Conservation (phyloP, 768 basidiomycete species). For the Dioszegia crocea region DNA sequence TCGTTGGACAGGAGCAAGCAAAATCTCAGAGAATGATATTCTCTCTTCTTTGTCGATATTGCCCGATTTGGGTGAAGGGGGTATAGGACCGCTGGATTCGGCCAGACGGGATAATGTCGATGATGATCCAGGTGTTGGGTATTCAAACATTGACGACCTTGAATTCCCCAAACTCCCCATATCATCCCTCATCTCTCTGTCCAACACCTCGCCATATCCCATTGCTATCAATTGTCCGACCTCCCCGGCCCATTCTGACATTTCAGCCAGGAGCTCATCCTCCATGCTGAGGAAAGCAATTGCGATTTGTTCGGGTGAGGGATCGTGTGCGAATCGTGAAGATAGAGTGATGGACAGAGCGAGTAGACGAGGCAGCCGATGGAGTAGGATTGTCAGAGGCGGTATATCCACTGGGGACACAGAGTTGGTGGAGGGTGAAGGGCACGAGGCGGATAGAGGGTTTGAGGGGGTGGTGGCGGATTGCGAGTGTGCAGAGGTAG, state of each 20-base stretch:
- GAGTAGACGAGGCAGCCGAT: slow-evolving; percentile 24
- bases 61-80: neutral
- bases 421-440: neutral
- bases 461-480: no score
- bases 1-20: slow-evolving; percentile 35
- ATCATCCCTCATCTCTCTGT: slow-evolving; percentile 1
- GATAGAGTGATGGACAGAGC: slow-evolving; percentile 29
- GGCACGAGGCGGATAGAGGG: neutral
- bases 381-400: slow-evolving; percentile 4
- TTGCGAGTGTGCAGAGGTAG: no score
- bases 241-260: slow-evolving; percentile 27
- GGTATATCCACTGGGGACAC: neutral
- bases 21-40: slow-evolving; percentile 13
- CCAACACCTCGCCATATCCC: slow-evolving; percentile 18
- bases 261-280: slow-evolving; percentile 16
- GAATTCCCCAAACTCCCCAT: no score
- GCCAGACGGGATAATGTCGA: neutral
- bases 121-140: slow-evolving; percentile 11
- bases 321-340: slow-evolving; percentile 33
- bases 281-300: slow-evolving; percentile 33
- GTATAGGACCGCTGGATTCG: no score
- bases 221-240: slow-evolving; percentile 25
- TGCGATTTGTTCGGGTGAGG: slow-evolving; percentile 32
- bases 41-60: neutral
- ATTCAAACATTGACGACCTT: slow-evolving; percentile 13